Evolutionary conservation across 2,329 filamentous ascomycete genomes (phyloP), one percentile per base, ranked within the genome.

Genomic region (Xylaria sp.): DNA sequence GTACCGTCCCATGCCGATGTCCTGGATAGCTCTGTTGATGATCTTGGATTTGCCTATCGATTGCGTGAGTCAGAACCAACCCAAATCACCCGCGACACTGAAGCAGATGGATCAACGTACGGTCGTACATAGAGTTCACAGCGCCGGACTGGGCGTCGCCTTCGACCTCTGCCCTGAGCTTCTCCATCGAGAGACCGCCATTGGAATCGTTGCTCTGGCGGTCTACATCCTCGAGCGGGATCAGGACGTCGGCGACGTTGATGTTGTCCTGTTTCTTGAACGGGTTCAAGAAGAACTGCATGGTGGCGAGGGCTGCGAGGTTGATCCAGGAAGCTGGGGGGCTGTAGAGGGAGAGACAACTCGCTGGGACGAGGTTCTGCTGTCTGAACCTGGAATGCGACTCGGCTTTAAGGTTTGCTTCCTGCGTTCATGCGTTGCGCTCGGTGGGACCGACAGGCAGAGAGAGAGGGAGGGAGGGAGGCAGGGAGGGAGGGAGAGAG

Each of bases 1-100:
- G 65, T 94, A 94, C 51, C 76, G 77, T 37, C 90, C 90, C 87
- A 93, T 93, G 37, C 90, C 90, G 63, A 93, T 92, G 66, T 93
- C 89, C 65, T 90, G 84, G 50, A 94, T 83, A 24, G 90, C 90
- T 68, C 87, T 86, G 73, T 92, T 92, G 69, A 94, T 87, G 51
- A 93, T 81, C 66, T 87, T 87, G 22, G 85, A 85, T 69, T 89
- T 89, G 11, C 29, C 29, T 34, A 13, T 13, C 29, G 3, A 34
- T 13, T 7, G 5, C 9, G 11, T 13, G 1, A 49, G 29, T 34
- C 11, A 34, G 29, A 34, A 34, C 29, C 9, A 13, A 34, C 16
- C 5, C 11, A 34, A 8, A 13, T n/a, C 13, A 21, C 39, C n/a
- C 19, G 24, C 11, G 19, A 41, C 37, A 5, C 16, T 24, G 8